Evolutionary conservation across 305 asterid species (phyloP).

Genomic region (Fraxinus albicans): DNA sequence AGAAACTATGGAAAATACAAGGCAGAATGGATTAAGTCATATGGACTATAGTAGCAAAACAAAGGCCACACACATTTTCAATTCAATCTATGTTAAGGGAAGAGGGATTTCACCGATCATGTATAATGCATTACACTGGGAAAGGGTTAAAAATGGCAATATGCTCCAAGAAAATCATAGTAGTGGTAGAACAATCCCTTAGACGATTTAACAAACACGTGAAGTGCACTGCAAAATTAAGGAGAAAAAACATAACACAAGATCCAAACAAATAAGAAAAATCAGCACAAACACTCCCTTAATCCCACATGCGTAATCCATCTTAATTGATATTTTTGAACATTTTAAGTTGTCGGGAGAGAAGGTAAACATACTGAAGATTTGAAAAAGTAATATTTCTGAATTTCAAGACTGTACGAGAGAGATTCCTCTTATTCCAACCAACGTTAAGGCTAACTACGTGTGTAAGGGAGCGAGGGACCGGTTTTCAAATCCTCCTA

Average conservation of each 20-base stretch:
- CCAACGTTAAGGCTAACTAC: too few relatives aligned
- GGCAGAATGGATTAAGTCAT: not conserved
- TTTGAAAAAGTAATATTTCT: not conserved
- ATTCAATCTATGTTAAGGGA: not conserved
- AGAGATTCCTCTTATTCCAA: not conserved
- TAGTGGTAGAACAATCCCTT: not conserved
- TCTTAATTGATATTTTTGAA: not conserved
- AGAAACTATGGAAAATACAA: constrained; percentile 18
- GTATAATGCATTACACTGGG: not conserved
- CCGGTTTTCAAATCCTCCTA: too few relatives aligned
- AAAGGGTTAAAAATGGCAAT: not conserved
- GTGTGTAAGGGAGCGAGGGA: too few relatives aligned
- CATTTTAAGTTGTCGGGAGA: not conserved
- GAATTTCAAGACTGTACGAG: not conserved
- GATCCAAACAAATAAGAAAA: not conserved
- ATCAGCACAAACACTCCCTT: not conserved
- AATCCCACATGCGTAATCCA: not conserved
- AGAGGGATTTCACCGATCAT: not conserved
- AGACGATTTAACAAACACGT: constrained; percentile 29
- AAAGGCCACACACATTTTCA: not conserved
- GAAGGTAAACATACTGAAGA: not conserved
- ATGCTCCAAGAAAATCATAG: not conserved
- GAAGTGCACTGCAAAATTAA: constrained; percentile 7
- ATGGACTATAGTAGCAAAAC: not conserved
- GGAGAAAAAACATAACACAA: not conserved